phyloP scores from a whole-genome alignment of 2,329 filamentous ascomycete species.

The Arachnopeziza araneosa region DNA sequence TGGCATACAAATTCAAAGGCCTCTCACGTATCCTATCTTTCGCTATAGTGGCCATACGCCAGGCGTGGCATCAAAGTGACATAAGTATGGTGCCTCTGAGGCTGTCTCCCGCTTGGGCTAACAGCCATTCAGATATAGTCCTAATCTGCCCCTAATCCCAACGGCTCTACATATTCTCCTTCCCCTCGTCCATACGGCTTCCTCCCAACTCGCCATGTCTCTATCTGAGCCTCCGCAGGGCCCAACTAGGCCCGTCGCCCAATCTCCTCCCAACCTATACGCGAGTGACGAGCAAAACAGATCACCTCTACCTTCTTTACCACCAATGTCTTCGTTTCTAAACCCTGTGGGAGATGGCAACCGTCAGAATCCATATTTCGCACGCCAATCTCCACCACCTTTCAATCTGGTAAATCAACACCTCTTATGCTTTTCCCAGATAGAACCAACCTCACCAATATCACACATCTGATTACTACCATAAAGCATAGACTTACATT shows the following conservation, averaged over 20 bases:
- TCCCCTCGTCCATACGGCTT: background rate
- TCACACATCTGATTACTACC: background rate
- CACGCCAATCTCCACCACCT: slow-evolving; percentile 9
- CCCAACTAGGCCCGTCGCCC: background rate
- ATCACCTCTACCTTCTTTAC: slow-evolving; percentile 10
- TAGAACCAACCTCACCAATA: slow-evolving; percentile 6
- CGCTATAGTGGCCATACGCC: background rate
- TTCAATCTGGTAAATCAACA: slow-evolving; percentile 11
- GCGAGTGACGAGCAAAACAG: background rate
- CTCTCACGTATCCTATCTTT: background rate
- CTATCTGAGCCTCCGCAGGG: background rate
- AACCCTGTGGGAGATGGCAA: slow-evolving; percentile 7
- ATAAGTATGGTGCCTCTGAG: background rate
- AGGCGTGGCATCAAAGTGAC: background rate
- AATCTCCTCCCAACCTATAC: background rate
- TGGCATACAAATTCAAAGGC: background rate
- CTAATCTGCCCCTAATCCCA: background rate
- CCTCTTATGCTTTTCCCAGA: slow-evolving; percentile 13
- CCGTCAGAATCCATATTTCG: slow-evolving; percentile 4
- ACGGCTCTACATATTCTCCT: background rate
- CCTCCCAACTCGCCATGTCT: background rate
- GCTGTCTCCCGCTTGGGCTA: background rate
- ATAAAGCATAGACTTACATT: slow-evolving; percentile 3
- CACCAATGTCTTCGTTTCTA: slow-evolving; percentile 21
- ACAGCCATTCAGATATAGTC: background rate